A percentile compares a stretch with the other conserved stretches of the same genome.
phyloP scores from a whole-genome alignment of 768 basidiomycete species.

The Lactarius vividus region DNA sequence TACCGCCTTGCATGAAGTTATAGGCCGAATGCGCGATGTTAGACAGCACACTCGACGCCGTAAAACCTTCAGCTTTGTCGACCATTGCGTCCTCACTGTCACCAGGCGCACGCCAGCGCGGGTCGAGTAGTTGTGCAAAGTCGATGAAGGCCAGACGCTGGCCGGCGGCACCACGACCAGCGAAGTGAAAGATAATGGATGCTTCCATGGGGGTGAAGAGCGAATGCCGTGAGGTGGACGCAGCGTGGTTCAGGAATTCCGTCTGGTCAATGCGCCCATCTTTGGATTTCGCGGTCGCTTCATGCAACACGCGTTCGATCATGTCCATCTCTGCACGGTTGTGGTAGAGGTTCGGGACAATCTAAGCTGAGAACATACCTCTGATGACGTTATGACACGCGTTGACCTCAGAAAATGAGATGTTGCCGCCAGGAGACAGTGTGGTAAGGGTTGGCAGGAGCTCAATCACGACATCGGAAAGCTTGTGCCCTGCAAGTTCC shows the following conservation, averaged over 20 bases:
- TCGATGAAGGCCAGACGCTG: conserved; percentile 82
- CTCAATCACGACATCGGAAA: conserved; percentile 91
- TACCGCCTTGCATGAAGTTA: conserved; percentile 85
- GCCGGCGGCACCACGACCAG: conserved; percentile 68
- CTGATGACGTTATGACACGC: conserved; percentile 96
- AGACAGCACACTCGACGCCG: conserved; percentile 47
- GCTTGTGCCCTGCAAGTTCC: conserved; percentile 97
- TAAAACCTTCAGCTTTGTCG: conserved; percentile 30
- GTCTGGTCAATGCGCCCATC: conserved; percentile 94
- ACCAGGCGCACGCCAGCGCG: conserved; percentile 77
- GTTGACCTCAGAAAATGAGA: conserved; percentile 94
- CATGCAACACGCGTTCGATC: conserved; percentile 89
- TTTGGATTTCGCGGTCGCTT: conserved; percentile 85
- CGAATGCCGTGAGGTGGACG: conserved; percentile 85
- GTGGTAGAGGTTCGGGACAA: conserved; percentile 8
- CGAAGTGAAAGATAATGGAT: conserved; percentile 98
- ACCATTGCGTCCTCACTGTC: conserved; percentile 42
- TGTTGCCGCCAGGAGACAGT: conserved; percentile 81
- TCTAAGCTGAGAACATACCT: conserved; percentile 47
- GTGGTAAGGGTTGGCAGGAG: conserved; percentile 90
- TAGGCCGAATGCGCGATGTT: conserved; percentile 70
- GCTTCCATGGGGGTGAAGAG: conserved; percentile 98
- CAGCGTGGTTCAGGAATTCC: conserved; percentile 92
- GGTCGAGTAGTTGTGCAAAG: conserved; percentile 90
- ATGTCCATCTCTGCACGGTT: conserved; percentile 82